Evolutionary conservation across 352 stramenopile genomes (phyloP).

Genomic region (Globisporangium mamillatum): DNA sequence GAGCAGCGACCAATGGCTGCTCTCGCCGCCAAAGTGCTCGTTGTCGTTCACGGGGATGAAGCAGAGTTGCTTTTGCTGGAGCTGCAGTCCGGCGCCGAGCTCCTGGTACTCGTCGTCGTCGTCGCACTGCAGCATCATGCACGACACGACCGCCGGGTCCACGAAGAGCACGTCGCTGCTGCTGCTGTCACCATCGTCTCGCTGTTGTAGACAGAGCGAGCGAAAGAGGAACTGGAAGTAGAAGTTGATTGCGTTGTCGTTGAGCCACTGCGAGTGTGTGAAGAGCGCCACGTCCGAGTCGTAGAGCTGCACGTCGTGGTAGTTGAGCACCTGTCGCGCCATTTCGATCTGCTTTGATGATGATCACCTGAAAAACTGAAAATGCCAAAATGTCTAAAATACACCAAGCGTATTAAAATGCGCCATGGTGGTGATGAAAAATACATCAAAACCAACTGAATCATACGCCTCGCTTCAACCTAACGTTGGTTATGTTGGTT

Average conservation of each 20-base stretch:
- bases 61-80: constrained; percentile 38
- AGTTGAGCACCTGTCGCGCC: constrained; percentile 60
- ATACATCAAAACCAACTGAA: neutral
- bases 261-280: constrained; percentile 56
- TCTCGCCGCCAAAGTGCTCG: constrained; percentile 42
- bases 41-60: constrained; percentile 77
- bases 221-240: constrained; percentile 73
- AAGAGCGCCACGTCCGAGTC: constrained; percentile 78
- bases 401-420: neutral
- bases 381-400: neutral
- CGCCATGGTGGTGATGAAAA: no score
- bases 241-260: constrained; percentile 85
- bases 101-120: constrained; percentile 75
- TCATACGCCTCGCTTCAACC: neutral
- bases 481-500: constrained; percentile 14
- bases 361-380: neutral
- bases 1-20: constrained; percentile 78
- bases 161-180: constrained; percentile 48
- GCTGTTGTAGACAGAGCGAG: constrained; percentile 24
- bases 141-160: constrained; percentile 78
- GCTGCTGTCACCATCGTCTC: neutral
- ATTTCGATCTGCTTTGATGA: constrained; percentile 18
- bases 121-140: constrained; percentile 80
- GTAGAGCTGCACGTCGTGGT: constrained; percentile 83
- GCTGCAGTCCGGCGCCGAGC: constrained; percentile 41